Conservation (phyloP, 2,329 filamentous ascomycete genomes). For the Trichoderma sp. region DNA sequence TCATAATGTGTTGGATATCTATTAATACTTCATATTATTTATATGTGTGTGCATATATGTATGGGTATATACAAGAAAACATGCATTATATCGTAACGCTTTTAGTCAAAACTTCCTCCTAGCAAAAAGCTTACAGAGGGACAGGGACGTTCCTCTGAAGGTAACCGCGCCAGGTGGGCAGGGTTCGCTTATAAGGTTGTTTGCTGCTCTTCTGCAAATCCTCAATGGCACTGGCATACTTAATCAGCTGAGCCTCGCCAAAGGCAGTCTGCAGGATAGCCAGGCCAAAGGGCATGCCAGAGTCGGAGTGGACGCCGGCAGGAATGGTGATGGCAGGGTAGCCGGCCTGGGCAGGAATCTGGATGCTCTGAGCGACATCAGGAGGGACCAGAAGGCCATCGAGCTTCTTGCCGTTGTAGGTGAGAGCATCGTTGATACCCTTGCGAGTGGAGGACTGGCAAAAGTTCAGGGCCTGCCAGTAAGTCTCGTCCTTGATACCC, state of each 20-base stretch:
- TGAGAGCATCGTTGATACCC: conserved; percentile 70
- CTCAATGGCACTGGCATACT: conserved; percentile 65
- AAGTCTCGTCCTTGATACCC: conserved; percentile 64
- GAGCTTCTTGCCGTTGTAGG: conserved; percentile 48
- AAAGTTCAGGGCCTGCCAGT: conserved; percentile 66
- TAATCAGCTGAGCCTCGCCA: conserved; percentile 59
- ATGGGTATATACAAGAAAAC: conserved; percentile 20
- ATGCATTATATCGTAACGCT: conserved; percentile 9
- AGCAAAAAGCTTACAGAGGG: conserved; percentile 31
- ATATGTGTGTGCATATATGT: conserved; percentile 16
- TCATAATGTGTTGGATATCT: not conserved
- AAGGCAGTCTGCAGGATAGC: conserved; percentile 62
- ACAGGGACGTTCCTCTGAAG: conserved; percentile 48
- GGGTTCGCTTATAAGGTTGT: conserved; percentile 49
- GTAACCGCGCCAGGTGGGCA: conserved; percentile 57
- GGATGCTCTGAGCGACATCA: conserved; percentile 66
- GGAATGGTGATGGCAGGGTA: conserved; percentile 74
- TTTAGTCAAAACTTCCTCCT: not conserved
- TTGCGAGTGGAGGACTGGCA: conserved; percentile 60
- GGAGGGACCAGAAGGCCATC: conserved; percentile 68
- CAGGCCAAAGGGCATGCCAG: conserved; percentile 63
- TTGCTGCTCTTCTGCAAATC: conserved; percentile 51
- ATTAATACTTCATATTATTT: conserved; percentile 14
- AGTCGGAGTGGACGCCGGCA: conserved; percentile 55
- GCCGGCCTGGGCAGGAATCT: conserved; percentile 73